These are phyloP conservation scores for Chaetomiaceae sp. DNA, from an alignment of 2,329 filamentous ascomycete species.

Conservation along the genomic window DNA sequence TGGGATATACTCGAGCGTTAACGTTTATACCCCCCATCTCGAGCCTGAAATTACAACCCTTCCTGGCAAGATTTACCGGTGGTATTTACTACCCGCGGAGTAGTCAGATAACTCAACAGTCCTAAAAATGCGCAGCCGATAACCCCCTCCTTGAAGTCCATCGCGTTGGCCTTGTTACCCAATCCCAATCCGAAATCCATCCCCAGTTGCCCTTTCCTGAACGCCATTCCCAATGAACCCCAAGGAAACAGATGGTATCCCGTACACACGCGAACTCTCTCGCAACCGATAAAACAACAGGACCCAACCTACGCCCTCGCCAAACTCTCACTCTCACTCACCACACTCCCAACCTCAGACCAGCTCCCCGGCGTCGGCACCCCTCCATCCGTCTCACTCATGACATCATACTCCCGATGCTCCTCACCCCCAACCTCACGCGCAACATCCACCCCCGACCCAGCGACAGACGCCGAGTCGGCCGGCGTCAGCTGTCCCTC, in stretches of 20 bases:
- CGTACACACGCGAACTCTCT: background rate
- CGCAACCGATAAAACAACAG: too few relatives aligned
- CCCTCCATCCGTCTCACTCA: slow-evolving; percentile 55
- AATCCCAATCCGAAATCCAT: background rate
- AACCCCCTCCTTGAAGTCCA: background rate
- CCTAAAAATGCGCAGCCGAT: too few relatives aligned
- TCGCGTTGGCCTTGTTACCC: background rate
- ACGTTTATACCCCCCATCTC: too few relatives aligned
- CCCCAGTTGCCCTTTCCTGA: background rate
- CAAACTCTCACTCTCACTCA: slow-evolving; percentile 51
- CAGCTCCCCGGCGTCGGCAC: slow-evolving; percentile 58
- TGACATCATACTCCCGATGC: slow-evolving; percentile 45
- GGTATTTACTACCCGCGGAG: background rate
- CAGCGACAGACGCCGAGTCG: slow-evolving; percentile 52
- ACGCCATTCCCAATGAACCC: background rate
- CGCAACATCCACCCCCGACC: slow-evolving; percentile 46
- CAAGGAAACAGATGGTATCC: background rate
- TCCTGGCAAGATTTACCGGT: too few relatives aligned
- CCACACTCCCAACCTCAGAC: slow-evolving; percentile 61
- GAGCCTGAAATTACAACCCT: too few relatives aligned
- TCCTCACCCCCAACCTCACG: slow-evolving; percentile 35
- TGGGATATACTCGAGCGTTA: too few relatives aligned
- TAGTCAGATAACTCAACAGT: background rate
- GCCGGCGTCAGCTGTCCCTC: slow-evolving; percentile 55
- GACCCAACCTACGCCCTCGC: slow-evolving; percentile 34